phyloP scores from a whole-genome alignment of 2,329 filamentous ascomycete genomes.

The Sphaerulina vaccinii region DNA sequence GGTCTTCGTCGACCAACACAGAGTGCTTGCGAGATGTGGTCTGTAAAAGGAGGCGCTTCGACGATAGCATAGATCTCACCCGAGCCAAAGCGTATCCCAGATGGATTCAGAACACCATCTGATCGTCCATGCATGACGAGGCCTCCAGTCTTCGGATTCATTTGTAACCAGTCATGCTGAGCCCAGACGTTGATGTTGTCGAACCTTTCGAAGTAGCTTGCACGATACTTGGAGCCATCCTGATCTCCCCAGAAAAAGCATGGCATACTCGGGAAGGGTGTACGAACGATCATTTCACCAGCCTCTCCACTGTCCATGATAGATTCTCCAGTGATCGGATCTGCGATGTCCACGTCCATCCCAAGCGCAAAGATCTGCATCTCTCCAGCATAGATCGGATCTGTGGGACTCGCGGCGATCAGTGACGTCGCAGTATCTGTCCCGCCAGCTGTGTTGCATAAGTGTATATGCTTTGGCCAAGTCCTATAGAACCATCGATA shows the following conservation, averaged over 20 bases:
- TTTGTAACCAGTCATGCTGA: conserved; percentile 49
- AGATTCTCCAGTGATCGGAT: conserved; percentile 40
- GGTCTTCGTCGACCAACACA: conserved; percentile 42
- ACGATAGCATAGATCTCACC: conserved; percentile 51
- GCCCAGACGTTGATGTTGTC: conserved; percentile 43
- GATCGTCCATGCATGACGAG: conserved; percentile 47
- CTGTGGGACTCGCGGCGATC: conserved; percentile 45
- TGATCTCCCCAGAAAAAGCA: conserved; percentile 48
- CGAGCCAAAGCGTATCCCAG: conserved; percentile 49
- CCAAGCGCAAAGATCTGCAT: conserved; percentile 46
- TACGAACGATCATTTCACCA: conserved; percentile 48
- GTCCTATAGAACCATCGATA: conserved; percentile 48
- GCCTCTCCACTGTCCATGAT: conserved; percentile 39
- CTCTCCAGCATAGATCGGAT: conserved; percentile 43
- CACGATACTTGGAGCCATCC: conserved; percentile 43
- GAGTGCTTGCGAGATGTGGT: conserved; percentile 39
- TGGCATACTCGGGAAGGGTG: conserved; percentile 50
- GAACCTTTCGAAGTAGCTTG: conserved; percentile 49
- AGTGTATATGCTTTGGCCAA: conserved; percentile 42
- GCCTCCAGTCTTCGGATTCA: conserved; percentile 44
- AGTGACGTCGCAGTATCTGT: conserved; percentile 50
- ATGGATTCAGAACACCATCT: conserved; percentile 50
- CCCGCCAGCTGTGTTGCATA: conserved; percentile 48
- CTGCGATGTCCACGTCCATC: conserved; percentile 48
- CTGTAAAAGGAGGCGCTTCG: conserved; percentile 43